Conservation (phyloP, 371 early-diverging fungal species). For the Synchytrium microbalum region DNA sequence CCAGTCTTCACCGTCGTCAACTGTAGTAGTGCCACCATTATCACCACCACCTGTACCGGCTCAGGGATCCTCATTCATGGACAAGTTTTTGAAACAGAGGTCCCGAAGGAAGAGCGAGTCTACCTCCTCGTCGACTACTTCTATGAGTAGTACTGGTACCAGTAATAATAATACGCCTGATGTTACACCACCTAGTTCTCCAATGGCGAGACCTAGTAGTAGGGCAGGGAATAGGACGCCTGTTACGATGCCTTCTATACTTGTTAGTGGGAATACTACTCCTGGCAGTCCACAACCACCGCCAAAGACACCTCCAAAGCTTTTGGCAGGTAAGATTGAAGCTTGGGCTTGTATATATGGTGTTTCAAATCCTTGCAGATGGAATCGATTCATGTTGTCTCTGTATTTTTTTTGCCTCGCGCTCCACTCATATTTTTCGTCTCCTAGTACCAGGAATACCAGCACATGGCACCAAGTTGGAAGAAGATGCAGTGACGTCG, state of each 20-base stretch:
- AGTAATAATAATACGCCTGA: not conserved
- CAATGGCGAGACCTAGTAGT: too few species aligned
- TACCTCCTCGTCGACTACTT: not conserved
- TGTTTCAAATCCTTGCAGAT: too few species aligned
- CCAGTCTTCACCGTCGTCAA: not conserved
- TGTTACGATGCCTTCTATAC: not conserved
- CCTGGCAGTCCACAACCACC: too few species aligned
- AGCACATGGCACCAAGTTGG: not conserved
- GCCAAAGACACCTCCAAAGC: not conserved
- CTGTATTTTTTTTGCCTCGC: too few species aligned
- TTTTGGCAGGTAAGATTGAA: not conserved
- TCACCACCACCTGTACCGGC: not conserved
- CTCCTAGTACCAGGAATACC: not conserved
- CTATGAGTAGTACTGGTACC: not conserved
- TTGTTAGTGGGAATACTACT: too few species aligned
- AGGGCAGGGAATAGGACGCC: too few species aligned
- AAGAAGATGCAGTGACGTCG: slow-evolving; percentile 4
- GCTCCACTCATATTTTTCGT: not conserved
- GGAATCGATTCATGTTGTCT: too few species aligned
- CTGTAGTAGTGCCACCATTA: not conserved
- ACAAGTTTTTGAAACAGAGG: not conserved
- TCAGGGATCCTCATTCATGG: not conserved
- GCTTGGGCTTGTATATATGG: too few species aligned
- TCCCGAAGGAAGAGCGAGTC: not conserved
- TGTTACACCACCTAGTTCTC: too few species aligned